A percentile compares a stretch with the other conserved stretches of the same genome.
Evolutionary conservation across 2,329 filamentous ascomycete genomes (phyloP).

Genomic region (Botrytis medusae): DNA sequence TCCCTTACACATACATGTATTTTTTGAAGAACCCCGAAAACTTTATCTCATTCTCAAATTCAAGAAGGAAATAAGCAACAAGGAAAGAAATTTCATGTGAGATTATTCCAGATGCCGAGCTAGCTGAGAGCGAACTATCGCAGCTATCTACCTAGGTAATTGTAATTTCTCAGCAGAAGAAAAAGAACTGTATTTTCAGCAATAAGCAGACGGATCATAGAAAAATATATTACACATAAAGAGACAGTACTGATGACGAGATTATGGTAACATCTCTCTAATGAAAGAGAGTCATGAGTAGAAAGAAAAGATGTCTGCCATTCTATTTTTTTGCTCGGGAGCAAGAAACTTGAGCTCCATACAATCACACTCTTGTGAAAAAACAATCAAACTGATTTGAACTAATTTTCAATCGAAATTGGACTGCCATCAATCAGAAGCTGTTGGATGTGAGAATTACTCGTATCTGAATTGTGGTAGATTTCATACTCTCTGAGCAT

Average conservation of each 20-base stretch:
- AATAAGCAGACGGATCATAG: no score
- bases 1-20: fast-evolving
- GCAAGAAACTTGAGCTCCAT: background rate
- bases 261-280: background rate
- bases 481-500: background rate
- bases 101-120: background rate
- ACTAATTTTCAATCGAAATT: background rate
- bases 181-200: no score
- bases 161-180: no score
- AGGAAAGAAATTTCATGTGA: background rate
- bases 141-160: no score
- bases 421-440: background rate
- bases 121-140: background rate
- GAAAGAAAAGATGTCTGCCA: background rate
- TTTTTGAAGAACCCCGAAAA: no score
- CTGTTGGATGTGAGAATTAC: background rate
- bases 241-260: background rate
- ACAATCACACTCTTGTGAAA: background rate
- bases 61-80: background rate
- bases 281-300: background rate
- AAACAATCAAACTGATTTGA: background rate
- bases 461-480: background rate
- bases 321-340: background rate
- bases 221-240: no score
- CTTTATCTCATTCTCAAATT: background rate